phyloP scores from a whole-genome alignment of 1,284 basidiomycete species.

The Macrocystidia cucumis region DNA sequence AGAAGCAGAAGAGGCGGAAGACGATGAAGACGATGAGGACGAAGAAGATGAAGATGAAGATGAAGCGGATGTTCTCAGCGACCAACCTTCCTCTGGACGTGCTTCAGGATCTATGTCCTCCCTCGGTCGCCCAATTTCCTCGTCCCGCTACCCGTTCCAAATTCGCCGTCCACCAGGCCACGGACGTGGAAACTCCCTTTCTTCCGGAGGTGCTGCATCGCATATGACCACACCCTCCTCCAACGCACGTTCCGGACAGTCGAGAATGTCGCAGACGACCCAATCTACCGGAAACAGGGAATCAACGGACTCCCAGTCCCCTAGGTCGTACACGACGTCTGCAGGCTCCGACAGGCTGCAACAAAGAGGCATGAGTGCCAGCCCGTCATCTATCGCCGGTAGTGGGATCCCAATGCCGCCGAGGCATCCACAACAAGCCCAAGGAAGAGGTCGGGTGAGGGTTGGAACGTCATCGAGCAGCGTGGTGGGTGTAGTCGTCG shows the following conservation, averaged over 20 bases:
- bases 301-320: conserved; percentile 43
- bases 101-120: conserved; percentile 74
- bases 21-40: conserved; percentile 29
- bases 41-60: conserved; percentile 30
- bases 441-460: conserved; percentile 31
- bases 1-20: conserved; percentile 24
- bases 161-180: conserved; percentile 53
- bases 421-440: conserved; percentile 49
- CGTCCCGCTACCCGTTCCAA: conserved; percentile 67
- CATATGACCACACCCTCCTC: conserved; percentile 33
- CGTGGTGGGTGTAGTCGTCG: conserved; percentile 36
- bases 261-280: conserved; percentile 35
- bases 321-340: conserved; percentile 23
- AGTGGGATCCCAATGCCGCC: conserved; percentile 66
- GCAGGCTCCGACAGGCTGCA: conserved; percentile 15
- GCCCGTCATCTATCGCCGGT: too few species aligned
- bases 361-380: conserved; percentile 26
- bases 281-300: conserved; percentile 54
- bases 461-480: too few species aligned
- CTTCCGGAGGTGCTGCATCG: conserved; percentile 21
- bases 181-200: conserved; percentile 32
- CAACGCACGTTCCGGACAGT: conserved; percentile 32
- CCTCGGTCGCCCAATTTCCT: conserved; percentile 63
- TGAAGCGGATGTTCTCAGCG: conserved; percentile 23
- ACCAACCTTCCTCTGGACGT: conserved; percentile 43